phyloP scores from a whole-genome alignment of 768 basidiomycete genomes.

The Phanerodontia chrysosporium region DNA sequence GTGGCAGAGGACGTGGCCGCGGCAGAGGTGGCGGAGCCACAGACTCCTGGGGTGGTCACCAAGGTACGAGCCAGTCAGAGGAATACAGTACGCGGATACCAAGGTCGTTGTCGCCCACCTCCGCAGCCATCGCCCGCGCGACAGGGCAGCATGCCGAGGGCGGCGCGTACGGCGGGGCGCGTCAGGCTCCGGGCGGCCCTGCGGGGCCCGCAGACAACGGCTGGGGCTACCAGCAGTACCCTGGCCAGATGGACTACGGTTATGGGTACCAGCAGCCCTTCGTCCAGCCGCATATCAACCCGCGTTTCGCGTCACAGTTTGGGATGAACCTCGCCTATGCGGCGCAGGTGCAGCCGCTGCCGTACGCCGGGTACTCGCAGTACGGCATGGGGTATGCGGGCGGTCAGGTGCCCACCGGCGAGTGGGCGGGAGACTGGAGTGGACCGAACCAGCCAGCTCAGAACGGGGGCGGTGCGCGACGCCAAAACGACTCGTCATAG shows the following conservation, averaged over 20 bases:
- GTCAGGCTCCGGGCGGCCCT: not conserved
- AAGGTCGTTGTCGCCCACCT: conserved; percentile 38
- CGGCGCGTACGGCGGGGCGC: conserved; percentile 6
- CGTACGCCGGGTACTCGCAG: not conserved
- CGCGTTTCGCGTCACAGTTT: conserved; percentile 67
- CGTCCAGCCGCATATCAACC: conserved; percentile 84
- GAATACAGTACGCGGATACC: conserved; percentile 28
- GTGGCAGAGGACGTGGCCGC: conserved; percentile 25
- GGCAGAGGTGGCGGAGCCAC: conserved; percentile 24
- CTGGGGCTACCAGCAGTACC: conserved; percentile 19
- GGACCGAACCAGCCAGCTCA: not conserved
- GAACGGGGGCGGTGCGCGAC: not conserved
- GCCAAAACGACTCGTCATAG: not conserved
- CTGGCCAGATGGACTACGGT: conserved; percentile 14
- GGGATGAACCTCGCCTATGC: conserved; percentile 40
- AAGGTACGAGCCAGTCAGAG: conserved; percentile 16
- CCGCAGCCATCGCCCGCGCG: conserved; percentile 42
- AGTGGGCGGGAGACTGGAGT: not conserved
- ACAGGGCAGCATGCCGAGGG: conserved; percentile 37
- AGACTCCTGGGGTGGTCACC: not conserved
- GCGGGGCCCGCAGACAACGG: not conserved
- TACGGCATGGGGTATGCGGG: not conserved
- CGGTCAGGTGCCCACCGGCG: not conserved
- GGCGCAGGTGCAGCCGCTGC: not conserved
- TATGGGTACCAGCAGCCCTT: conserved; percentile 23